phyloP scores from a whole-genome alignment of 192 early-diverging fungal genomes.

The Coemansia sp. region DNA sequence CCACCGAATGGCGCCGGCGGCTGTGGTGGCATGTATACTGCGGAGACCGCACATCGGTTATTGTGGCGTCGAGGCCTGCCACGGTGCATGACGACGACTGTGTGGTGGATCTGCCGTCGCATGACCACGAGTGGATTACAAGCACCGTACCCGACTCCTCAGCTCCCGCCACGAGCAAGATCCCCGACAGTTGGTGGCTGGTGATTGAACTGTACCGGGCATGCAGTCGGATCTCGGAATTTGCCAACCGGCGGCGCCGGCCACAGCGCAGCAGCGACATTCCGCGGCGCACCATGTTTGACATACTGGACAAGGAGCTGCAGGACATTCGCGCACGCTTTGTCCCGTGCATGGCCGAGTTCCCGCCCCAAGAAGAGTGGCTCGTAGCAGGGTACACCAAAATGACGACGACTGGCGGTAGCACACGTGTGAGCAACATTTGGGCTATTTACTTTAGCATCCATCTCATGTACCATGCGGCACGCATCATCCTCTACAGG shows the following conservation, averaged over 20 bases:
- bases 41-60: slow-evolving; percentile 48
- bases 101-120: slow-evolving; percentile 41
- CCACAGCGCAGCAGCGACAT: slow-evolving; percentile 39
- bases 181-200: slow-evolving; percentile 46
- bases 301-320: slow-evolving; percentile 43
- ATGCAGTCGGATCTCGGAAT: slow-evolving; percentile 44
- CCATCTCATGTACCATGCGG: slow-evolving; percentile 48
- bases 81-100: slow-evolving; percentile 52
- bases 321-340: slow-evolving; percentile 36
- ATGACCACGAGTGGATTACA: slow-evolving; percentile 48
- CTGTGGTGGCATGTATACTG: slow-evolving; percentile 51
- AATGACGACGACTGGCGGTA: background rate
- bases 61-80: slow-evolving; percentile 49
- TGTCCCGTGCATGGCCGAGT: slow-evolving; percentile 30
- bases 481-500: slow-evolving; percentile 50
- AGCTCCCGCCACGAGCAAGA: background rate
- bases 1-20: slow-evolving; percentile 47
- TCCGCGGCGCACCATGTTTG: slow-evolving; percentile 43
- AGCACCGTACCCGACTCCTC: slow-evolving; percentile 18
- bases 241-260: slow-evolving; percentile 44
- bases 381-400: slow-evolving; percentile 24
- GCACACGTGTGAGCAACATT: slow-evolving; percentile 19
- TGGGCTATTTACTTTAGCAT: slow-evolving; percentile 36
- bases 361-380: slow-evolving; percentile 39
- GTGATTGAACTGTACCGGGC: slow-evolving; percentile 45